Percentiles rank a stretch among this genome's conserved stretches.
Conservation (phyloP, 805 yeast genomes). For the Saccharomyces kudriavzevii region DNA sequence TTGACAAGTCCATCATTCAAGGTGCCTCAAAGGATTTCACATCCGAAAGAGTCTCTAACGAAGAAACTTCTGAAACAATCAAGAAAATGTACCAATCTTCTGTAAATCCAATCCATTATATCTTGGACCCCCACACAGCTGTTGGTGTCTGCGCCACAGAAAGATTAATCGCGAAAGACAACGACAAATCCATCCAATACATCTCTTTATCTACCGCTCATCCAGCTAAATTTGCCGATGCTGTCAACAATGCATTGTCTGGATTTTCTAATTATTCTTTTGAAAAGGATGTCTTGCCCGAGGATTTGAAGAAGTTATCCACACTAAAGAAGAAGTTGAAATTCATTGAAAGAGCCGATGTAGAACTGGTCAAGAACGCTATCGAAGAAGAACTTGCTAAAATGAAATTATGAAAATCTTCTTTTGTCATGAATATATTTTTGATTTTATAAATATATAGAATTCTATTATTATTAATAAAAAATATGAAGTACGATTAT, state of each 20-base stretch:
- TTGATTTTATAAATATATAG: not conserved
- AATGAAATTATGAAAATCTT: conserved; percentile 30
- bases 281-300: conserved; percentile 82
- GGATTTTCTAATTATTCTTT: conserved; percentile 69
- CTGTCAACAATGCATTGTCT: conserved; percentile 73
- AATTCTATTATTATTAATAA: conserved; percentile 2
- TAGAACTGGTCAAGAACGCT: conserved; percentile 64
- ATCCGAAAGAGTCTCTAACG: conserved; percentile 73
- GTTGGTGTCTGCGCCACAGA: conserved; percentile 83
- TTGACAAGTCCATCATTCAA: conserved; percentile 52
- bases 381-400: conserved; percentile 64
- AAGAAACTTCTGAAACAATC: conserved; percentile 73
- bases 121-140: conserved; percentile 93
- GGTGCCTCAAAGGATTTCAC: conserved; percentile 65
- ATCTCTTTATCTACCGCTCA: conserved; percentile 94
- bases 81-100: conserved; percentile 53
- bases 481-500: not conserved
- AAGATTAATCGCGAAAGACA: conserved; percentile 45
- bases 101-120: conserved; percentile 53
- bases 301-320: conserved; percentile 67
- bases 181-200: conserved; percentile 38
- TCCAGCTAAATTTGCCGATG: conserved; percentile 97
- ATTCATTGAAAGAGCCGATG: conserved; percentile 61
- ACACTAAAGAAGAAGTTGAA: conserved; percentile 66
- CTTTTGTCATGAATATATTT: not conserved